phyloP scores from a whole-genome alignment of 768 basidiomycete species.

The Nevesoporus exiguus region DNA sequence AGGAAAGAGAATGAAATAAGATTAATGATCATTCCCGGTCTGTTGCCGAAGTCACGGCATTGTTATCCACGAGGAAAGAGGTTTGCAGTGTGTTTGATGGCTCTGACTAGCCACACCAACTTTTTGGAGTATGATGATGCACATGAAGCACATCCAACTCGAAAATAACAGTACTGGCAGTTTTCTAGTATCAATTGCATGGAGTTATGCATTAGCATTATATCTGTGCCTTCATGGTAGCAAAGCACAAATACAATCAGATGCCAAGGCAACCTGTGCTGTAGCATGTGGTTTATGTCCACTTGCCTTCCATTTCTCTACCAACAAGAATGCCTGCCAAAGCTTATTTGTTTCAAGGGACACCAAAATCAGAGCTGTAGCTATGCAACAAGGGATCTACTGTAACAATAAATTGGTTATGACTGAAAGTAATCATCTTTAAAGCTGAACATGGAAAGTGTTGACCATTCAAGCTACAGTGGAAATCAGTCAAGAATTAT shows the following conservation, averaged over 20 bases:
- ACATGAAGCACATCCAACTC: too few species aligned
- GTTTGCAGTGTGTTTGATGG: too few species aligned
- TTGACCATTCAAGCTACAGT: slow-evolving; percentile 54
- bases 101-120: too few species aligned
- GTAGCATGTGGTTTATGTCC: background rate
- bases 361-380: background rate
- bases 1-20: too few species aligned
- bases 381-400: background rate
- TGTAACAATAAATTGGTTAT: background rate
- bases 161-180: too few species aligned
- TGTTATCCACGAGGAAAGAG: too few species aligned
- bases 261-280: too few species aligned
- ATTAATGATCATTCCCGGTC: too few species aligned
- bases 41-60: too few species aligned
- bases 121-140: too few species aligned
- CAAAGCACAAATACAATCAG: too few species aligned
- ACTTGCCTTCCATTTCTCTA: background rate
- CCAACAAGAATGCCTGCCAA: background rate
- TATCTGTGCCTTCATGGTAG: too few species aligned
- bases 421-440: slow-evolving; percentile 50
- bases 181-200: slow-evolving; percentile 35
- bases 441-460: slow-evolving; percentile 49
- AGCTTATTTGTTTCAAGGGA: background rate
- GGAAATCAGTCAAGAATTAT: background rate
- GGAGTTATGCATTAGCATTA: background rate